phyloP scores from a whole-genome alignment of 306 rosid genomes.

The Pachyrhizus erosus region DNA sequence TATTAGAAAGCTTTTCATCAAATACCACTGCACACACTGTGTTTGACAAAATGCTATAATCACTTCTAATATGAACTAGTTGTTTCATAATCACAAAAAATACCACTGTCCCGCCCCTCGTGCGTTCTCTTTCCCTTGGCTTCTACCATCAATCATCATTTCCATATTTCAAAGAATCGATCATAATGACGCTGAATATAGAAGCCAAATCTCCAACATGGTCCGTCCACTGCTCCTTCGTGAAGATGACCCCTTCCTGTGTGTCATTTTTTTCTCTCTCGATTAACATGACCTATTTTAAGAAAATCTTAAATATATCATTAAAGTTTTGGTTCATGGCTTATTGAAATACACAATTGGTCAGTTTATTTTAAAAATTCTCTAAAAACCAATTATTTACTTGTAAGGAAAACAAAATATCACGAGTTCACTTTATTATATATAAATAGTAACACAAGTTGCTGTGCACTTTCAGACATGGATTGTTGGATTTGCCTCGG shows the following conservation, averaged over 20 bases:
- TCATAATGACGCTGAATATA: background rate
- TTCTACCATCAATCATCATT: background rate
- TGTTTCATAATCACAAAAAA: too few relatives aligned
- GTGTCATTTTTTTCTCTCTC: too few relatives aligned
- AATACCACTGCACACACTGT: background rate
- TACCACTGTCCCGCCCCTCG: too few relatives aligned
- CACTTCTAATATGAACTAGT: too few relatives aligned
- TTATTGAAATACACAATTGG: background rate
- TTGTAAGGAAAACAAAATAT: background rate
- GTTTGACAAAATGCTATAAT: background rate
- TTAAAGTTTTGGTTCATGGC: background rate
- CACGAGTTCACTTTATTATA: background rate
- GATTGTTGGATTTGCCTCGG: constrained; percentile 5
- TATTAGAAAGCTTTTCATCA: background rate
- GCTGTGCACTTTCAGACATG: background rate
- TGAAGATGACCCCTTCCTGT: background rate
- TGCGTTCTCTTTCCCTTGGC: too few relatives aligned
- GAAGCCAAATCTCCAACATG: background rate
- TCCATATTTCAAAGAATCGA: background rate
- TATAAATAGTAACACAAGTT: background rate
- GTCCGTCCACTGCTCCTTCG: background rate
- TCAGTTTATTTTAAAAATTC: background rate
- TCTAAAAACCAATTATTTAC: background rate
- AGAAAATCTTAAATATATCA: too few relatives aligned
- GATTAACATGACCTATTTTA: background rate